Evolutionary conservation across 306 rosid species (phyloP).

Genomic region (Quercus rubra): DNA sequence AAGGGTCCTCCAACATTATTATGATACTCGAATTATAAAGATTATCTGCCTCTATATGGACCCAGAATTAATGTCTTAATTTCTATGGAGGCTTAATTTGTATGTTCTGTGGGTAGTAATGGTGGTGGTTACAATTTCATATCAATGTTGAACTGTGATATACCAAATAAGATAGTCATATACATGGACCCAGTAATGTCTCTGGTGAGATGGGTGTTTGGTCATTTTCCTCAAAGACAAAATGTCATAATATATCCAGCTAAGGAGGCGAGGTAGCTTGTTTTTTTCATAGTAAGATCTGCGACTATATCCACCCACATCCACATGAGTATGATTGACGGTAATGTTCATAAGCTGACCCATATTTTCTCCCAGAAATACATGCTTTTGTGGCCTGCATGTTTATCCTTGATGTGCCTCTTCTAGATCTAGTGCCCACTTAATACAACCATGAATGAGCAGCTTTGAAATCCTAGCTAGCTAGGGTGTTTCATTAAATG

Average conservation of each 20-base stretch:
- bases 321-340: neutral
- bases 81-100: neutral
- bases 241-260: constrained; percentile 45
- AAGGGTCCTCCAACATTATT: neutral
- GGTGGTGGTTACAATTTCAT: constrained; percentile 48
- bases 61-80: neutral
- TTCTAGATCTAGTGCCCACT: too few species aligned
- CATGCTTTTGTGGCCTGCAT: neutral
- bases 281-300: constrained; percentile 9
- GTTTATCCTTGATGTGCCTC: too few species aligned
- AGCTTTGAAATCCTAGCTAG: too few species aligned
- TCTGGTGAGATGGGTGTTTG: constrained; percentile 21
- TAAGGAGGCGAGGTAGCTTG: constrained; percentile 26
- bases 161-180: neutral
- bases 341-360: too few species aligned
- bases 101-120: constrained; percentile 16
- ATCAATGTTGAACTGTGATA: constrained; percentile 24
- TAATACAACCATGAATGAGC: too few species aligned
- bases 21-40: neutral
- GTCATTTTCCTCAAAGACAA: constrained; percentile 40
- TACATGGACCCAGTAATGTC: constrained; percentile 34
- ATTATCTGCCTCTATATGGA: constrained; percentile 2
- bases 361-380: neutral
- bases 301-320: constrained; percentile 26
- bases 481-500: too few species aligned